Percentiles rank a stretch among this genome's conserved stretches.
phyloP scores from a whole-genome alignment of 345 rosid species.

The Alliaria petiolata region DNA sequence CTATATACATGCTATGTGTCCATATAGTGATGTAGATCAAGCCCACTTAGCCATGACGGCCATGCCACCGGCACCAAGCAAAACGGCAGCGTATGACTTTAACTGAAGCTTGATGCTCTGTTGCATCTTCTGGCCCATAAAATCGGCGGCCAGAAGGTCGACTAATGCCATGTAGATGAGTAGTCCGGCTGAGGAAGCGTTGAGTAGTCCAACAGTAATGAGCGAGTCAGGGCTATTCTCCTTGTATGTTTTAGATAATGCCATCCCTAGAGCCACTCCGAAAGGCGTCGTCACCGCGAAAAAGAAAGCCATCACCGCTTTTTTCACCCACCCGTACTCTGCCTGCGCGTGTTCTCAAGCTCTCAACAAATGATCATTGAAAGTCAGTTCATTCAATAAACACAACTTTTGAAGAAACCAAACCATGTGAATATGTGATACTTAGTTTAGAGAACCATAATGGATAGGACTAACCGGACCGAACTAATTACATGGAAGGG shows the following conservation, averaged over 20 bases:
- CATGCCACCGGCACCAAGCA: conserved; percentile 59
- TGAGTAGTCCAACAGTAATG: conserved; percentile 51
- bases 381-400: background rate
- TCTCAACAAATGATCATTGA: background rate
- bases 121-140: conserved; percentile 51
- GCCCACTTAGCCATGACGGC: conserved; percentile 63
- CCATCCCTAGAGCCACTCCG: conserved; percentile 62
- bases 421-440: too few species aligned
- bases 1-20: background rate
- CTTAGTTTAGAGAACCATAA: background rate
- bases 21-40: conserved; percentile 12
- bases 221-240: conserved; percentile 53
- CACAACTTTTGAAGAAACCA: background rate
- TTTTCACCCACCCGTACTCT: conserved; percentile 26
- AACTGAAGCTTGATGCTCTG: conserved; percentile 38
- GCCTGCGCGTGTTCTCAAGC: background rate
- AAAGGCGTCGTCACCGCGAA: conserved; percentile 61
- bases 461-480: background rate
- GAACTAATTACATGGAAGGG: background rate
- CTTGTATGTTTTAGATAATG: conserved; percentile 34
- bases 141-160: conserved; percentile 63
- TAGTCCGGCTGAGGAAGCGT: conserved; percentile 63
- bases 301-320: conserved; percentile 46
- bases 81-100: conserved; percentile 34
- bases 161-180: conserved; percentile 73